Evolutionary conservation across 495 filamentous ascomycete species (phyloP).

Genomic region (Penicillium lagena): DNA sequence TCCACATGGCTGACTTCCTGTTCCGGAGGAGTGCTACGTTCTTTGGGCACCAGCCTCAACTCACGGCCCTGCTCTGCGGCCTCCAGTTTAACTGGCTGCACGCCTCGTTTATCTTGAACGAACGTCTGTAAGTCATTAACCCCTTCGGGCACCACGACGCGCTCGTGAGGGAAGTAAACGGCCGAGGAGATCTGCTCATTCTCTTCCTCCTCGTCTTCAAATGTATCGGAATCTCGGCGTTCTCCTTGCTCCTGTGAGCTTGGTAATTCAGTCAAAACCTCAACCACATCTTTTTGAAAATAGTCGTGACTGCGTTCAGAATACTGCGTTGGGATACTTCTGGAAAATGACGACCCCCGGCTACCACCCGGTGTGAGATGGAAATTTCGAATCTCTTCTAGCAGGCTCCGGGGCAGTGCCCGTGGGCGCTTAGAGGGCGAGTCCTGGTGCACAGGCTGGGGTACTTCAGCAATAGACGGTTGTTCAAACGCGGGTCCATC

Average conservation of each 20-base stretch:
- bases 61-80: conserved; percentile 25
- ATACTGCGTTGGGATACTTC: conserved; percentile 45
- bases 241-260: conserved; percentile 22
- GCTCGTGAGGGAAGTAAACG: conserved; percentile 84
- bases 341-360: conserved; percentile 47
- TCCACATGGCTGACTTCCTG: conserved; percentile 45
- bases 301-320: conserved; percentile 29
- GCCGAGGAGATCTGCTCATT: conserved; percentile 94
- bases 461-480: neutral
- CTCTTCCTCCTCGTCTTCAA: conserved; percentile 75
- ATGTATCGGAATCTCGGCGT: conserved; percentile 37
- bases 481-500: conserved; percentile 21
- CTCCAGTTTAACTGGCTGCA: conserved; percentile 27
- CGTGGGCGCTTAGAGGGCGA: conserved; percentile 19
- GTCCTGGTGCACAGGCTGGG: conserved; percentile 10
- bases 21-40: conserved; percentile 22
- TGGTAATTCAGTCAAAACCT: conserved; percentile 14
- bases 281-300: conserved; percentile 16
- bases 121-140: conserved; percentile 38
- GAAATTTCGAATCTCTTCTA: conserved; percentile 58
- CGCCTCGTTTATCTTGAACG: conserved; percentile 32
- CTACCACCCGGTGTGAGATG: conserved; percentile 50
- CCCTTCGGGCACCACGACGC: conserved; percentile 35
- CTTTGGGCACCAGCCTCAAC: conserved; percentile 25
- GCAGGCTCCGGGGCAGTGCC: conserved; percentile 41